Base-by-base conservation (phyloP, 2,329 filamentous ascomycete species). In the Ophiocordyceps unilateralis region DNA sequence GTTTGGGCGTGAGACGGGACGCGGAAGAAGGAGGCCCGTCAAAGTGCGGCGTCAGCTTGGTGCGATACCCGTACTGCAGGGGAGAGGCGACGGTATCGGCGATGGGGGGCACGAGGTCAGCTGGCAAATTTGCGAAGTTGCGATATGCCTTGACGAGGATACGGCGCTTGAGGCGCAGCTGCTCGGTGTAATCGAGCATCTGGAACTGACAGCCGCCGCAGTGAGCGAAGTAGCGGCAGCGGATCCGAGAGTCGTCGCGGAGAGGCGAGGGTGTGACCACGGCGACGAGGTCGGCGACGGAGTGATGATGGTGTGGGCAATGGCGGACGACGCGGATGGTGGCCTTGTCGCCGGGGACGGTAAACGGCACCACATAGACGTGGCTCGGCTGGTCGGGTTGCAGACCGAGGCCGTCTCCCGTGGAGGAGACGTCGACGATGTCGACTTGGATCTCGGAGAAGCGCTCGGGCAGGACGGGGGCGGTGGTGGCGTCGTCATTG, bases 141-240 rank as follows among this genome's bases (percentile, higher is more conserved):
- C 69, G 72, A 66, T 83, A 98, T 8, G 91, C 91, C 57, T 91
- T 93, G 55, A 93, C 84, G 39, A 98, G 79, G 47, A 96, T 82
- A 46, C 74, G 72, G 57, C 74, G 78, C 68, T 98, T 98, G 62
- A 89, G 81, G 39, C 68, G 69, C 23, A 98, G 74, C 60, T 98
- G 91, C 53, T 87, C 82, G 24, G 72, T 63, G 60, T 96, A 96
- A 43, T 85, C 77, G 48, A 98, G 74, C 85, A 96, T 95, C 66
- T 98, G 91, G 60, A 96, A 88, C 63, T 98, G 91, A 58, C 91
- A 98, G 26, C 91, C 91, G 10, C 82, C 84, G 62, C 91, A 98
- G 43, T 70, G 73, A 36, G 76, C 68, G 56, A 98, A 98, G 68
- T 98, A 96, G 52, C 76, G 72, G 66, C 91, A 98, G 44, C 71